These are phyloP conservation scores for Syzygium jambos DNA, from an alignment of 345 rosid species.

Conservation along the genomic window DNA sequence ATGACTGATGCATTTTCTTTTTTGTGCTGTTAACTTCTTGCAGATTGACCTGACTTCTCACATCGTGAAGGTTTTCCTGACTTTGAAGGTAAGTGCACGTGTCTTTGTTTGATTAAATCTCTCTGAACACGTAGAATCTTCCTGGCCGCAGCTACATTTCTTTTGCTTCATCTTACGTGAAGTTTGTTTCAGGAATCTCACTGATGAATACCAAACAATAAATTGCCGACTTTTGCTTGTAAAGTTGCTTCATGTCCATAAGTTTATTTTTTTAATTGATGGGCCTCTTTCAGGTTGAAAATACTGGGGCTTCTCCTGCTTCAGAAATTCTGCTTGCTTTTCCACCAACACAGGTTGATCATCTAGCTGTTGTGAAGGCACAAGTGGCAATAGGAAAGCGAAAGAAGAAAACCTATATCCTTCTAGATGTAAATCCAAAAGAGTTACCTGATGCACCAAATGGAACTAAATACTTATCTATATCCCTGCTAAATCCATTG, in stretches of 20 bases:
- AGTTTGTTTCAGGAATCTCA: not conserved
- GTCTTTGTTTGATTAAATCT: not conserved
- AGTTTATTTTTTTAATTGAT: not conserved
- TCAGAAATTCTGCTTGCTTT: constrained; percentile 80
- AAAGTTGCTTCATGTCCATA: not conserved
- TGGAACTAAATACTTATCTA: constrained; percentile 48
- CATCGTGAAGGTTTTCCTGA: constrained; percentile 73
- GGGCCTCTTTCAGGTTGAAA: constrained; percentile 56
- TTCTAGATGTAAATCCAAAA: not conserved
- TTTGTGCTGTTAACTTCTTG: constrained; percentile 1
- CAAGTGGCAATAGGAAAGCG: constrained; percentile 56
- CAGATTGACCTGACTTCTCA: constrained; percentile 96
- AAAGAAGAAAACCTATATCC: constrained; percentile 47
- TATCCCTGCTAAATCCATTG: constrained; percentile 53
- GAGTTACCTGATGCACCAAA: constrained; percentile 10
- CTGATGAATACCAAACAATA: not conserved
- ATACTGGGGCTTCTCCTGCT: constrained; percentile 51
- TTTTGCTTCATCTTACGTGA: not conserved
- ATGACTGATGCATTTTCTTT: constrained; percentile 7
- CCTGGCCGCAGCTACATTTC: not conserved
- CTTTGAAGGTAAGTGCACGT: constrained; percentile 55
- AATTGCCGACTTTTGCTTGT: not conserved
- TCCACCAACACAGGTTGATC: constrained; percentile 60
- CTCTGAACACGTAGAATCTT: not conserved
- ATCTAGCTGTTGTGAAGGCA: constrained; percentile 71